phyloP scores from a whole-genome alignment of 1,284 basidiomycete genomes.

The Puccinia hordei region DNA sequence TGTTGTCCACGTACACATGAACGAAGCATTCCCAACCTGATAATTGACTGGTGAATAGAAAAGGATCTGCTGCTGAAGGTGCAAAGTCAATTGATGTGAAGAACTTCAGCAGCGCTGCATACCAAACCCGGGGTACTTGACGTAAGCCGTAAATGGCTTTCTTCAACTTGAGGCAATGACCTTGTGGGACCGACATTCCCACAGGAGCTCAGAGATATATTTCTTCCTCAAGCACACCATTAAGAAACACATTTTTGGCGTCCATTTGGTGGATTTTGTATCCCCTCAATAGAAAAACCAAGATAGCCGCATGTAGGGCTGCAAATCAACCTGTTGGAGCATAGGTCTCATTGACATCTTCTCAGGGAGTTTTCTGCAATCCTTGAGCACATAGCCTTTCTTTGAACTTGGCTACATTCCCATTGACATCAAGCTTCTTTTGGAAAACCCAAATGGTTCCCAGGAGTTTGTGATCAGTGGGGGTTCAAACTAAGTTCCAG shows the following conservation, averaged over 20 bases:
- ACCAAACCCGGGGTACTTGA: not conserved
- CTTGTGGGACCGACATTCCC: not conserved
- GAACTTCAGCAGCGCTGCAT: not conserved
- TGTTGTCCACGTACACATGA: not conserved
- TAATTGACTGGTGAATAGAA: not conserved
- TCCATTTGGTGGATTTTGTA: not conserved
- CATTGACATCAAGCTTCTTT: not conserved
- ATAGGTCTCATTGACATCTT: not conserved
- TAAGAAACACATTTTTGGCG: not conserved
- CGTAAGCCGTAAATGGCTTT: not conserved
- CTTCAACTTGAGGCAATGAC: not conserved
- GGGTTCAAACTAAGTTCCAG: slow-evolving; percentile 2
- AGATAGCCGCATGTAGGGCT: not conserved
- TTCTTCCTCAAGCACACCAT: not conserved
- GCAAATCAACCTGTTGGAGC: not conserved
- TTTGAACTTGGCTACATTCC: not conserved
- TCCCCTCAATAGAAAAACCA: not conserved
- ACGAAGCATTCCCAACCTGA: not conserved
- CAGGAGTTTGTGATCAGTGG: not conserved
- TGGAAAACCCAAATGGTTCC: slow-evolving; percentile 9
- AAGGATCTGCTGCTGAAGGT: not conserved
- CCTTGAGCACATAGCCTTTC: not conserved
- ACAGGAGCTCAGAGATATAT: not conserved
- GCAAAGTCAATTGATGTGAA: not conserved
- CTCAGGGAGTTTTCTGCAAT: not conserved